Evolutionary conservation across 2,329 filamentous ascomycete species (phyloP).

Genomic region (Dothideomycetidae sp.): DNA sequence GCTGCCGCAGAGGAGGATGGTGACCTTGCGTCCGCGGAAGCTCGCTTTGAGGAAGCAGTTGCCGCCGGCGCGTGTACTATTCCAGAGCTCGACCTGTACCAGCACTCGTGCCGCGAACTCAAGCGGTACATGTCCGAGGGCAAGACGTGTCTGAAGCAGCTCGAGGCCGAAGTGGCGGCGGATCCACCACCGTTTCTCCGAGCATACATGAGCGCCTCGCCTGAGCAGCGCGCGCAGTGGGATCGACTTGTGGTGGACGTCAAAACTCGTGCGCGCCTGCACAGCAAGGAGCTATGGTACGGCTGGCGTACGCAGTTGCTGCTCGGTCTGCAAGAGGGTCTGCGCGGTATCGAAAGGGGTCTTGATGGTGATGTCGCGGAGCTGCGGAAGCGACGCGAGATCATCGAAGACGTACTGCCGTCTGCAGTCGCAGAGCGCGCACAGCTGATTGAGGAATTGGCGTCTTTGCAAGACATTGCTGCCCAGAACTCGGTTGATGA

Average conservation of each 20-base stretch:
- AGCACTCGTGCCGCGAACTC: constrained; percentile 85
- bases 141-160: constrained; percentile 73
- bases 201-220: constrained; percentile 75
- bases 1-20: constrained; percentile 7
- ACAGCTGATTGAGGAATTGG: constrained; percentile 47
- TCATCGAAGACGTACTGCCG: constrained; percentile 56
- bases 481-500: constrained; percentile 67
- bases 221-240: constrained; percentile 74
- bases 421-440: constrained; percentile 46
- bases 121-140: constrained; percentile 96
- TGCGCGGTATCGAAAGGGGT: constrained; percentile 59
- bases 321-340: constrained; percentile 65
- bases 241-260: constrained; percentile 97
- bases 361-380: constrained; percentile 60
- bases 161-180: constrained; percentile 75
- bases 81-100: constrained; percentile 86
- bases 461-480: constrained; percentile 55
- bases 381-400: constrained; percentile 51
- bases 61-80: constrained; percentile 82
- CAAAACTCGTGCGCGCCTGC: constrained; percentile 76
- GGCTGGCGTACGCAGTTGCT: constrained; percentile 88
- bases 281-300: constrained; percentile 97
- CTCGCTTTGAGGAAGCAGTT: constrained; percentile 57
- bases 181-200: constrained; percentile 85
- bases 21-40: constrained; percentile 16